Evolutionary conservation across 257 asterid genomes (phyloP).

Genomic region (Nicotiana obtusifolia): DNA sequence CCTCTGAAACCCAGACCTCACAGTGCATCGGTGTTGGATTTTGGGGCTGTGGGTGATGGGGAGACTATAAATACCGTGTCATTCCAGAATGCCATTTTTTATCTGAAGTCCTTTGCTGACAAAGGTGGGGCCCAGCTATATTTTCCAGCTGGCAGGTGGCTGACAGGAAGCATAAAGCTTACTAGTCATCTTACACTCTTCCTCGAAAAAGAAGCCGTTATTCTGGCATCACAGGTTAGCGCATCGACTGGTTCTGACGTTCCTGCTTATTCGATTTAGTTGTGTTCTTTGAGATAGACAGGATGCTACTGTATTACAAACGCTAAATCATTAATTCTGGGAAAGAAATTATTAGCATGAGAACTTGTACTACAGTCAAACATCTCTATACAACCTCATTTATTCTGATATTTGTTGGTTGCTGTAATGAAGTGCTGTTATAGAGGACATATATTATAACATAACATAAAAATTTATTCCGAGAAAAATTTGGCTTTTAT

Average conservation of each 20-base stretch:
- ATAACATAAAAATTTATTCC: too few relatives aligned
- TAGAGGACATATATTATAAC: too few relatives aligned
- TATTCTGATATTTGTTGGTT: too few relatives aligned
- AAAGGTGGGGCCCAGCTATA: constrained; percentile 88
- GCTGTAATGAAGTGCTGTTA: too few relatives aligned
- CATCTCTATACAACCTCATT: too few relatives aligned
- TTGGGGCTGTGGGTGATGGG: constrained; percentile 42
- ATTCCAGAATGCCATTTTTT: constrained; percentile 79
- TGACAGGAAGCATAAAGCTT: constrained; percentile 66
- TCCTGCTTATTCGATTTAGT: background rate
- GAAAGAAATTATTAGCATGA: background rate
- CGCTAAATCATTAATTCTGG: background rate
- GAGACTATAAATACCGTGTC: constrained; percentile 61
- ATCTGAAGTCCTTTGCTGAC: constrained; percentile 71
- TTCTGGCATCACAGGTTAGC: constrained; percentile 67
- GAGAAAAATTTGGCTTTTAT: too few relatives aligned
- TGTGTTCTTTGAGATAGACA: background rate
- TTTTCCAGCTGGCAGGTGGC: constrained; percentile 76
- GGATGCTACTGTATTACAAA: background rate
- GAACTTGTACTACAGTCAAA: background rate
- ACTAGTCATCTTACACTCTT: constrained; percentile 83
- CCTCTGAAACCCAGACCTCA: constrained; percentile 32
- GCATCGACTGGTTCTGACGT: background rate
- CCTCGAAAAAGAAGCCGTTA: constrained; percentile 65
- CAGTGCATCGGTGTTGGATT: constrained; percentile 29